Base-by-base conservation (phyloP, 768 basidiomycete species). In the Lactarius sp. region DNA sequence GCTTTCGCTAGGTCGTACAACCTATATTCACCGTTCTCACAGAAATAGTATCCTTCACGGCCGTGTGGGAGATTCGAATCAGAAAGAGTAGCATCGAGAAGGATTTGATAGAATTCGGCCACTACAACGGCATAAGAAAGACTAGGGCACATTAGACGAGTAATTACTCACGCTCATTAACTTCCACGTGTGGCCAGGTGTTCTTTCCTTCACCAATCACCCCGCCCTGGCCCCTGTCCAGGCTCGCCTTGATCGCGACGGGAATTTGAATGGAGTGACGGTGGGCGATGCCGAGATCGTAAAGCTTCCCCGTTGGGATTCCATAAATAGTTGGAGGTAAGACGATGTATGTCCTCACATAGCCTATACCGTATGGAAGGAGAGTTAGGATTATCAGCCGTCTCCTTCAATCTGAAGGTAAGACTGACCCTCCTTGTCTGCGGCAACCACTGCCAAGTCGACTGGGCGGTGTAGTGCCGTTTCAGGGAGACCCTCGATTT, bases 271-370 rank as follows among this genome's bases (percentile, higher is more conserved):
- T 71, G 0, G 85, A 87, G 57, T 79, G 75, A 1, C 75, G 69
- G 66, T 87, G 84, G 39, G 81, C 77, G 41, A 88, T 75, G 10
- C 81, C 84, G 6, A 74, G 71, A 31, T 83, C 78, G 41, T 80
- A 79, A 31, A 88, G 76, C 6, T 69, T 70, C 7, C 79, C 79
- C 8, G 69, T 70, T 2, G 83, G 81, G 39, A 83, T 73, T 50
- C 83, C 85, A 66, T 82, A 90, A 37, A 91, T 83, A 0, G 85
- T 84, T 4, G 79, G 74, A 1, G 84, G 83, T 13, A 82, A 67
- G 56, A 86, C 68, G 60, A 85, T 83, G 70, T 83, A 81, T 0
- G 80, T 76, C 58, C 76, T 77, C 36, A 79, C 77, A 70, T 80
- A 84, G 16, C 81, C 81, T 81, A 56, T 27, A 20, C 34, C 20